These are phyloP conservation scores for Leccinum angustisporum DNA, from an alignment of 1,284 basidiomycete genomes.

Conservation along the genomic window DNA sequence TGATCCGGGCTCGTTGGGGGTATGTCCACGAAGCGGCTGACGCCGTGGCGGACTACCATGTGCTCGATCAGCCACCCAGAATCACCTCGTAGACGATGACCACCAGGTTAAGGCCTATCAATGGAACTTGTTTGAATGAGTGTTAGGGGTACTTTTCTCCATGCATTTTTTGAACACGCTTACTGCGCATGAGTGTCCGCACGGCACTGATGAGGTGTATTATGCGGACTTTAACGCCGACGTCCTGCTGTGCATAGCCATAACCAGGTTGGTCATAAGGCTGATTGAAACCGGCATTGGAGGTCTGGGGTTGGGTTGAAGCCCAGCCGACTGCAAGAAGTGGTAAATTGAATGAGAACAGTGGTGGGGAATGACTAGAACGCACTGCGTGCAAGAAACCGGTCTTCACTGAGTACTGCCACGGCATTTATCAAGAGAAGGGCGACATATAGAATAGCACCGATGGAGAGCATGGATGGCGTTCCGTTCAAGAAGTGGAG, in stretches of 20 bases:
- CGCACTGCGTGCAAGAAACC: conserved; percentile 91
- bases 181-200: conserved; percentile 93
- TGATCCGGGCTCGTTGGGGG: conserved; percentile 12
- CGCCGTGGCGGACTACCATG: conserved; percentile 15
- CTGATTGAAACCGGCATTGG: conserved; percentile 59
- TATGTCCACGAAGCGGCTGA: conserved; percentile 12
- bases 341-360: conserved; percentile 11
- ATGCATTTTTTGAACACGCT: conserved; percentile 28
- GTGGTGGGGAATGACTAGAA: conserved; percentile 22
- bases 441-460: conserved; percentile 68
- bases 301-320: conserved; percentile 58
- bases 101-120: conserved; percentile 80
- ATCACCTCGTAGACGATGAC: conserved; percentile 83
- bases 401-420: conserved; percentile 92
- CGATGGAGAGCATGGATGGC: conserved; percentile 47
- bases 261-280: conserved; percentile 66
- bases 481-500: conserved; percentile 1
- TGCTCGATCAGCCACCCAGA: conserved; percentile 47
- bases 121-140: conserved; percentile 63
- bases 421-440: conserved; percentile 91
- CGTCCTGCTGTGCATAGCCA: conserved; percentile 52
- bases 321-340: conserved; percentile 84
- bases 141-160: conserved; percentile 10
- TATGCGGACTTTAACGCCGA: conserved; percentile 80
- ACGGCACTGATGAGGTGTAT: conserved; percentile 94